phyloP scores from a whole-genome alignment of 1,284 basidiomycete species.

The Ganoderma lucidum region DNA sequence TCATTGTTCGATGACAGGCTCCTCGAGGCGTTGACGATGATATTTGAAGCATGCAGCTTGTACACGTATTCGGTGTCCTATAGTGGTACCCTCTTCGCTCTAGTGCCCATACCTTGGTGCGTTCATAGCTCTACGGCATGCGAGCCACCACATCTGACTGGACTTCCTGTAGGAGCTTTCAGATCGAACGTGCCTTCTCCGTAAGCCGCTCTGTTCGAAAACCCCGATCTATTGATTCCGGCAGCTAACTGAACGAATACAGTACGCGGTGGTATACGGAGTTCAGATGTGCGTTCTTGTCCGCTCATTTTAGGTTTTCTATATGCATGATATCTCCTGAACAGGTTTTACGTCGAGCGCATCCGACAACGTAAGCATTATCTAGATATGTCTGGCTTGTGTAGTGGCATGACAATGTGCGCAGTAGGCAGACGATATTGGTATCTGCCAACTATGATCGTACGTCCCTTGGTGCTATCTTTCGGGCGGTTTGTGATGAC shows the following conservation, averaged over 20 bases:
- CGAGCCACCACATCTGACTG: background rate
- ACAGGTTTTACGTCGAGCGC: slow-evolving; percentile 27
- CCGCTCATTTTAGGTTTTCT: background rate
- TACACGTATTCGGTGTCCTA: slow-evolving; percentile 26
- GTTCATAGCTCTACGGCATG: background rate
- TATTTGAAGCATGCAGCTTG: slow-evolving; percentile 22
- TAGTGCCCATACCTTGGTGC: slow-evolving; percentile 23
- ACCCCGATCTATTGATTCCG: background rate
- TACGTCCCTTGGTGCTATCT: background rate
- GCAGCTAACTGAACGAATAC: background rate
- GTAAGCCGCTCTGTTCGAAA: slow-evolving; percentile 4
- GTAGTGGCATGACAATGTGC: background rate
- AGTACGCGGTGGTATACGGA: slow-evolving; percentile 27
- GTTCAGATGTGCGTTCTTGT: slow-evolving; percentile 24
- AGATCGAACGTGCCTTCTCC: slow-evolving; percentile 26
- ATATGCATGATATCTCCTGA: background rate
- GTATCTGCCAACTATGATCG: slow-evolving; percentile 21
- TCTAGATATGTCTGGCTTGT: background rate
- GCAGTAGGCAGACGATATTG: slow-evolving; percentile 25
- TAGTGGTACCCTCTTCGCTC: slow-evolving; percentile 17
- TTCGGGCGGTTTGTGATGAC: background rate
- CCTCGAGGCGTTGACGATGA: slow-evolving; percentile 29
- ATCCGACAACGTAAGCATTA: slow-evolving; percentile 23
- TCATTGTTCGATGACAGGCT: background rate
- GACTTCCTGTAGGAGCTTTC: slow-evolving; percentile 17